These are phyloP conservation scores for Jackrogersella minutella DNA, from an alignment of 495 filamentous ascomycete species.

Conservation along the genomic window DNA sequence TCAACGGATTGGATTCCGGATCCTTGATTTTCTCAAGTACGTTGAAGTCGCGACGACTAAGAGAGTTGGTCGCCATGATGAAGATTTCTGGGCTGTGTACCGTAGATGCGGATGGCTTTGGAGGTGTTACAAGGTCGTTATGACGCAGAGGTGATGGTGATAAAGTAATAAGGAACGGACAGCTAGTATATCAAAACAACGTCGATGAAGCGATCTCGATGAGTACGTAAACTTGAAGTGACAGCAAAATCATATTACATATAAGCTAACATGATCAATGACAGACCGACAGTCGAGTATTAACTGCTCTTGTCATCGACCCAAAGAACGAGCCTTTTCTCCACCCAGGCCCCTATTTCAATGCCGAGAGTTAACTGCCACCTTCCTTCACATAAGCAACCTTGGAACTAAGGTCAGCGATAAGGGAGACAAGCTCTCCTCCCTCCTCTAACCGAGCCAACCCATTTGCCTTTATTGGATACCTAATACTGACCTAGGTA, in stretches of 20 bases:
- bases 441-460: slow-evolving; percentile 35
- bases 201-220: not conserved
- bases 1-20: slow-evolving; percentile 70
- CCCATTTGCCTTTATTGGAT: slow-evolving; percentile 28
- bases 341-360: slow-evolving; percentile 31
- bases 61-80: slow-evolving; percentile 58
- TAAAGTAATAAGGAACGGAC: not conserved
- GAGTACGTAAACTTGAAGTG: not conserved
- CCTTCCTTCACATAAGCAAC: not conserved
- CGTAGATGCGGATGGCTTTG: not conserved
- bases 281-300: slow-evolving; percentile 1
- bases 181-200: slow-evolving; percentile 9
- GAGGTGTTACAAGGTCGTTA: not conserved
- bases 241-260: not conserved
- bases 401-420: slow-evolving; percentile 16
- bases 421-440: not conserved
- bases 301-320: not conserved
- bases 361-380: slow-evolving; percentile 20
- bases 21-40: slow-evolving; percentile 83
- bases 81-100: not conserved
- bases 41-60: slow-evolving; percentile 73
- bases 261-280: not conserved
- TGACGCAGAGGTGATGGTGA: not conserved
- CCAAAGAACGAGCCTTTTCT: slow-evolving; percentile 1
- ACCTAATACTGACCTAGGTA: too few relatives aligned